These are phyloP conservation scores for Bremia lactucae DNA, from an alignment of 352 stramenopile species.

Conservation along the genomic window DNA sequence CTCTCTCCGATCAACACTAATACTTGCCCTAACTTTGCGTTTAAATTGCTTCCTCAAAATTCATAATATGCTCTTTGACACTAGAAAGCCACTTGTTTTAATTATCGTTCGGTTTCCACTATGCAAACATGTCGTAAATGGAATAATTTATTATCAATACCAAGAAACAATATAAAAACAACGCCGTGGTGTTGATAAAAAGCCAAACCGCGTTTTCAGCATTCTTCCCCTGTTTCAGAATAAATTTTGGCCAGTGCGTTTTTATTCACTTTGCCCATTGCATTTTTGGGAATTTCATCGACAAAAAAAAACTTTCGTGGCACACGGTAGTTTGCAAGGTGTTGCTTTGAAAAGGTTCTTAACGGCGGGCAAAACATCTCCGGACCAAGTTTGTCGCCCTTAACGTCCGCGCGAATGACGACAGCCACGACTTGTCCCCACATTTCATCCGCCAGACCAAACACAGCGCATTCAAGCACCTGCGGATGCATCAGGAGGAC, in stretches of 20 bases:
- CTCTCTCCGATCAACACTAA: no score
- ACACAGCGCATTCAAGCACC: constrained; percentile 77
- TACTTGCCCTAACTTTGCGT: no score
- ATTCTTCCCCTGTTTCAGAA: no score
- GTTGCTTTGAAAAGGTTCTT: constrained; percentile 39
- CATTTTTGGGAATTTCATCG: constrained; percentile 84
- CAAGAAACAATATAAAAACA: no score
- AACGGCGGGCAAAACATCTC: constrained; percentile 24
- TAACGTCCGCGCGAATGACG: constrained; percentile 31
- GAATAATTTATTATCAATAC: no score
- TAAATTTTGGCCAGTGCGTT: constrained; percentile 62
- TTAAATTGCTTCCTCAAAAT: no score
- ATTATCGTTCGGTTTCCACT: no score
- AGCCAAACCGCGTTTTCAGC: no score
- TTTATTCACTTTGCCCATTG: constrained; percentile 92
- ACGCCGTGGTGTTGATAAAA: no score
- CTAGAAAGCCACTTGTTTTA: no score
- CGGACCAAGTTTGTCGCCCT: constrained; percentile 3
- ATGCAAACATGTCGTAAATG: no score
- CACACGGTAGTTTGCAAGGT: constrained; percentile 78
- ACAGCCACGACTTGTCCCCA: constrained; percentile 77
- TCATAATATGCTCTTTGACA: no score
- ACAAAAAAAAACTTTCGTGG: constrained; percentile 71
- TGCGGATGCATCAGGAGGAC: constrained; percentile 73
- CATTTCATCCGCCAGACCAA: constrained; percentile 73